A percentile compares a stretch with the other conserved stretches of the same genome.
These are phyloP conservation scores for Trichoderma arundinaceum DNA, from an alignment of 2,329 filamentous ascomycete genomes.

Conservation along the genomic window DNA sequence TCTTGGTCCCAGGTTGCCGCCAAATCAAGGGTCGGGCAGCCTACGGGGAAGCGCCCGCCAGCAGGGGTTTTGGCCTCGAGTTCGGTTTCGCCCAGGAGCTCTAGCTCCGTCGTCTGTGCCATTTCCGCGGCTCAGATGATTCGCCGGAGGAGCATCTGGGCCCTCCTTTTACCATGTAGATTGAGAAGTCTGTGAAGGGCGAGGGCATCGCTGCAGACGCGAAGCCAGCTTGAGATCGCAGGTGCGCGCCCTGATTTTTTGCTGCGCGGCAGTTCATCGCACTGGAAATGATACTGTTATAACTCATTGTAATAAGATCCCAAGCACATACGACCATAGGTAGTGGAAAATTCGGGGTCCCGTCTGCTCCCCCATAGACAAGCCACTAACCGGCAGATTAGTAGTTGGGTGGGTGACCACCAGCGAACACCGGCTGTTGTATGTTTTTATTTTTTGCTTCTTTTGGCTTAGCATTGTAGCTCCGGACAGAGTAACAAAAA, in stretches of 20 bases:
- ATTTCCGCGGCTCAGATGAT: slow-evolving; percentile 35
- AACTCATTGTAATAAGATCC: fast-evolving
- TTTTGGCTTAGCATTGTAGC: neutral
- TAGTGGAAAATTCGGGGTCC: slow-evolving; percentile 29
- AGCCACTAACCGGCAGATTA: slow-evolving; percentile 31
- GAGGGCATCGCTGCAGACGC: neutral
- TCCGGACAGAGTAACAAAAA: too few relatives aligned
- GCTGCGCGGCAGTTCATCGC: neutral
- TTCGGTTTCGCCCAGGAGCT: slow-evolving; percentile 62
- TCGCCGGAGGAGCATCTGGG: too few relatives aligned
- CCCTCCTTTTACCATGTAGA: too few relatives aligned
- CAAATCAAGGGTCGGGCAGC: slow-evolving; percentile 86
- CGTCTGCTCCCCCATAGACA: slow-evolving; percentile 29
- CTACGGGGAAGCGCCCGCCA: slow-evolving; percentile 63
- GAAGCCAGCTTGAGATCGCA: too few relatives aligned
- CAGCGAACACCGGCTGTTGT: slow-evolving; percentile 31
- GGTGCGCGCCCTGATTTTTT: neutral
- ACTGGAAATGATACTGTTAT: neutral
- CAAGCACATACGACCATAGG: slow-evolving; percentile 29
- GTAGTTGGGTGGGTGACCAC: slow-evolving; percentile 31
- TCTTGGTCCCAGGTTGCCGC: slow-evolving; percentile 71
- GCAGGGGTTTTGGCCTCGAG: slow-evolving; percentile 59
- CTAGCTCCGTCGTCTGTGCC: slow-evolving; percentile 44
- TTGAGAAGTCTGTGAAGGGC: neutral
- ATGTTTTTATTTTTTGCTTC: slow-evolving; percentile 16